Base-by-base conservation (phyloP, 805 yeast species). In the Saturnispora hagleri region DNA sequence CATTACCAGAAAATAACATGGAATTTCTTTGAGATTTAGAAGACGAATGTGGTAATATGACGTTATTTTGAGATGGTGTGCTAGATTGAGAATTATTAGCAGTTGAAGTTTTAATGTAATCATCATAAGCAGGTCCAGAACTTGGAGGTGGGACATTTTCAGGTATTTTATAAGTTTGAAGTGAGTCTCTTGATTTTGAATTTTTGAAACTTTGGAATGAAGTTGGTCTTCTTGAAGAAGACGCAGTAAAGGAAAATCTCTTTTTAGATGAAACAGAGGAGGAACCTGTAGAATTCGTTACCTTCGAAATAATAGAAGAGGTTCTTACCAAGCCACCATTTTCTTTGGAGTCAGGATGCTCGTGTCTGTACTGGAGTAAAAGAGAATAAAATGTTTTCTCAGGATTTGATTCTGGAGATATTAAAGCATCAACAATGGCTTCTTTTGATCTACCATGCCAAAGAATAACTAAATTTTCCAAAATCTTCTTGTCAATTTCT, bases 361-460 rank as follows among this genome's bases (percentile, higher is more conserved):
- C 70, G 50, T 66, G 71, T 40, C 71, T 62, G 56, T 69, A 69
- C 46, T 71, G 62, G 40, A 67, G 48, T 31, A 69, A 56, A 27
- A 69, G 57, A 8, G 70, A 64, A 51, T 69, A 69, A 47, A 69
- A 69, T 1, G 72, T 69, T 60, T 69, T 69, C 51, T 69, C 73
- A 5, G 72, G 59, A 52, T 63, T 68, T 15, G 64, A 58, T 38
- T 59, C 62, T 3, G 63, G 55, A 12, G 59, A 53, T 43, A 69
- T 48, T 31, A 69, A 57, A 4, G 68, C 55, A 26, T 54, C 48
- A 31, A 63, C 57, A 42, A 69, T 67, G 41, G 66, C 61, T 18
- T 62, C 69, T 64, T 69, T 55, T 62, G 74, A 56, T 58, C 82
- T 69, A 45, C 79, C 80, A 58, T 79, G 79, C 83, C 83, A 79